Conservation (phyloP, 495 filamentous ascomycete genomes). For the Poronia punctata region DNA sequence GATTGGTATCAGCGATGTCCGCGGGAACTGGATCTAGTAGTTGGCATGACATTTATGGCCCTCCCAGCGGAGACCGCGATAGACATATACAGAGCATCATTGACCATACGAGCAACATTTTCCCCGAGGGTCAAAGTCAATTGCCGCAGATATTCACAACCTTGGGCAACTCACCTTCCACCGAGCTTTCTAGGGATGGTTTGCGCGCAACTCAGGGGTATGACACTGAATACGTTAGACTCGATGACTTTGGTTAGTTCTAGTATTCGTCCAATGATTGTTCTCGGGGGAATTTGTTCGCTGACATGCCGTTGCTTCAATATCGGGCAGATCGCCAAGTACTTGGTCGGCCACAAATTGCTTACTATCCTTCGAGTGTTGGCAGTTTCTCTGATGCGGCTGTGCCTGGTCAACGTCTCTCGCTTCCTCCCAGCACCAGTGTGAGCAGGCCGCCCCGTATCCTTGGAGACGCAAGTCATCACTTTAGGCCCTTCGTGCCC, state of each 20-base stretch:
- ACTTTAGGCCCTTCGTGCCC: constrained; percentile 12
- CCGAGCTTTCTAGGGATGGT: constrained; percentile 1
- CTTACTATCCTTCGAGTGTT: background rate
- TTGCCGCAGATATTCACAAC: constrained; percentile 3
- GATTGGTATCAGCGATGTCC: background rate
- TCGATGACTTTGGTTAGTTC: constrained; percentile 31
- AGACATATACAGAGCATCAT: constrained; percentile 23
- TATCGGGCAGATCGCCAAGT: constrained; percentile 19
- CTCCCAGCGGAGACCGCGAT: constrained; percentile 11
- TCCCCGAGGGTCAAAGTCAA: constrained; percentile 10
- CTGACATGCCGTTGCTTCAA: background rate
- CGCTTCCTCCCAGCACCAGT: constrained; percentile 9
- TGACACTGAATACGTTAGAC: constrained; percentile 6
- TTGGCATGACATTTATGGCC: constrained; percentile 10
- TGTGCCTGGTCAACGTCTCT: constrained; percentile 12
- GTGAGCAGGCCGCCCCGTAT: constrained; percentile 14
- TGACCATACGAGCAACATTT: constrained; percentile 18
- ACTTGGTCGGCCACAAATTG: constrained; percentile 8
- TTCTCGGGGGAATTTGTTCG: background rate
- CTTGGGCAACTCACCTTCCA: background rate
- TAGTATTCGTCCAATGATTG: background rate
- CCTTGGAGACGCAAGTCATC: constrained; percentile 21
- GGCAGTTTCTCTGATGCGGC: background rate
- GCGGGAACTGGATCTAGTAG: constrained; percentile 4
- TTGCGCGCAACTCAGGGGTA: background rate